Evolutionary conservation across 2,329 filamentous ascomycete species (phyloP), one percentile per base, ranked within the genome.

Genomic region (Colletotrichum gigasporum): DNA sequence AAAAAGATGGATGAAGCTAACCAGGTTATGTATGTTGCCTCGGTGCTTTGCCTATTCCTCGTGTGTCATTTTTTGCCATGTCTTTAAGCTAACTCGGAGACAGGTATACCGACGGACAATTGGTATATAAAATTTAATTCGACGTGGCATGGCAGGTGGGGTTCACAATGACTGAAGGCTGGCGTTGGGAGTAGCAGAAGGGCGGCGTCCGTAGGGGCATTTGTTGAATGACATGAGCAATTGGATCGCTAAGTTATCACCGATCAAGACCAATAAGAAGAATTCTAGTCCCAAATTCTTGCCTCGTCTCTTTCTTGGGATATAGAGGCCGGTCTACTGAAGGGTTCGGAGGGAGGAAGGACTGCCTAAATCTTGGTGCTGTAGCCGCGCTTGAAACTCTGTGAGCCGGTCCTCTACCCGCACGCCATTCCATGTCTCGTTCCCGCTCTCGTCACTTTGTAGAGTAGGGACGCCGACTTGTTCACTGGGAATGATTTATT

Each of bases 391-490:
- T 69, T 81, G 75, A 65, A 88, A 89, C 51, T 84, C 82, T 8
- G 76, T 72, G 66, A 90, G 73, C 54, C 89, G 80, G 18, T 85
- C 79, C 5, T 82, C 74, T 4, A 90, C 85, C 22, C 72, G 73
- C 5, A 82, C 80, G 2, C 84, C 86, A 71, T 91, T 91, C 88
- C 89, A 91, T 16, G 79, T 84, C 75, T 91, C 88, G 20, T 71
- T 69, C 5, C 81, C 83, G 4, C 79, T 69, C 8, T 75, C 77
- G 53, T 82, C 77, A 48, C 72, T 71, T 2, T 74, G 79, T 11
- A 94, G 72, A 1, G 75, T 75, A 0, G 95, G 95, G 75, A 96
- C 87, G 0, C 96, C 95, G 54, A 97, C 89, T 76, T 99, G 96
- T 78, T 99, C 94, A 71, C n/a, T n/a, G n/a, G n/a, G n/a, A n/a